Evolutionary conservation across 208 protist species (phyloP).

Genomic region (Phytomonas sp.): DNA sequence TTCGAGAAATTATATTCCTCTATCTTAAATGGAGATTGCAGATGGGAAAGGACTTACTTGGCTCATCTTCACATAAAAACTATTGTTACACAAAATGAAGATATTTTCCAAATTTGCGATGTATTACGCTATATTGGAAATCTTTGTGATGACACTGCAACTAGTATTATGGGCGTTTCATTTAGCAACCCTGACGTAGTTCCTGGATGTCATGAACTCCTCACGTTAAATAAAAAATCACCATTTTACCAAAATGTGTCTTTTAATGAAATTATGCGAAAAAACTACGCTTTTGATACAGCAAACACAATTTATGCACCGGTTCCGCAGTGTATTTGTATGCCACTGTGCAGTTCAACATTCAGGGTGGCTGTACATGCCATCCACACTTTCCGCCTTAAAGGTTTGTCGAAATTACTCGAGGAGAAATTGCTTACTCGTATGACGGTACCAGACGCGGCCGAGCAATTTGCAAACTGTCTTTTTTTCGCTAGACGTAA

Average conservation of each 20-base stretch:
- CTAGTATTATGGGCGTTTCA: conserved; percentile 45
- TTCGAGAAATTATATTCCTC: conserved; percentile 25
- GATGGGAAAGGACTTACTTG: conserved; percentile 42
- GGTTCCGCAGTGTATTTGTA: conserved; percentile 36
- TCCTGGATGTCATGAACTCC: conserved; percentile 17
- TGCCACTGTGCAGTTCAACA: conserved; percentile 15
- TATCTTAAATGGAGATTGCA: conserved; percentile 28
- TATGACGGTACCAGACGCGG: conserved; percentile 47
- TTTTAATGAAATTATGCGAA: conserved; percentile 27
- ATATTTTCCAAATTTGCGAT: conserved; percentile 43
- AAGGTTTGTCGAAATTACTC: conserved; percentile 16
- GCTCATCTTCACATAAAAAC: conserved; percentile 40
- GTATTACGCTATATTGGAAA: conserved; percentile 35
- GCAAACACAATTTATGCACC: conserved; percentile 29
- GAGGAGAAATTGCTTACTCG: conserved; percentile 40
- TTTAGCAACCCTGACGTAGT: conserved; percentile 22
- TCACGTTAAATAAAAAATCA: conserved; percentile 18
- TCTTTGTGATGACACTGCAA: conserved; percentile 44
- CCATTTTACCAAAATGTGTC: conserved; percentile 49
- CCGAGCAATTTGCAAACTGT: conserved; percentile 44
- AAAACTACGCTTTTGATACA: conserved; percentile 27
- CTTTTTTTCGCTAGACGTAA: conserved; percentile 38
- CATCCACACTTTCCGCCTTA: conserved; percentile 22
- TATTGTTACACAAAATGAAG: conserved; percentile 3
- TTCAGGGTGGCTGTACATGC: conserved; percentile 23